These are phyloP conservation scores for Lasiodiplodia hormozganensis DNA, from an alignment of 2,329 filamentous ascomycete genomes.

Conservation along the genomic window DNA sequence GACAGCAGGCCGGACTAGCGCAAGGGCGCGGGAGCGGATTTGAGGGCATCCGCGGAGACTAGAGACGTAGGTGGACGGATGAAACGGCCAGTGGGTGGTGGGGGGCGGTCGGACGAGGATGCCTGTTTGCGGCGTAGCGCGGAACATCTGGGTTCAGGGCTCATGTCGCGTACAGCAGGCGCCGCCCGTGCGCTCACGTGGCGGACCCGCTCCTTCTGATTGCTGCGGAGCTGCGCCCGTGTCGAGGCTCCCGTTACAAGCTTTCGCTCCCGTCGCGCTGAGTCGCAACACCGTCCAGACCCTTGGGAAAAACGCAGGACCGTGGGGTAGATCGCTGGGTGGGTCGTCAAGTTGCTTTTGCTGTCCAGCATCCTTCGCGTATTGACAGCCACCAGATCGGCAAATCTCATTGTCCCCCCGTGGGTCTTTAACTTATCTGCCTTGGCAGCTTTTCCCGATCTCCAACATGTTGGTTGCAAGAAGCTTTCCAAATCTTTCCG, in stretches of 20 bases:
- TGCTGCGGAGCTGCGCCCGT: background rate
- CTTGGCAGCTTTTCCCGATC: background rate
- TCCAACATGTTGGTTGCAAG: background rate
- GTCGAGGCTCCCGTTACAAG: background rate
- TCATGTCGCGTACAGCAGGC: background rate
- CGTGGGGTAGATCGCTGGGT: background rate
- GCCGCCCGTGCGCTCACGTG: too few species aligned
- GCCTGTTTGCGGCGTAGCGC: background rate
- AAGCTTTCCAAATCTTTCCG: background rate
- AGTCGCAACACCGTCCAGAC: too few species aligned
- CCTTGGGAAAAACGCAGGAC: too few species aligned
- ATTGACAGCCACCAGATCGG: slow-evolving; percentile 9
- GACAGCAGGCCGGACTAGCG: background rate
- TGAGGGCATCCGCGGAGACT: background rate
- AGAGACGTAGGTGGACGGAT: background rate
- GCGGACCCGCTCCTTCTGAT: background rate
- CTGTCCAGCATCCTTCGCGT: slow-evolving; percentile 1
- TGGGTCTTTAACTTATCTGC: background rate
- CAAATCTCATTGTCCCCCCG: background rate
- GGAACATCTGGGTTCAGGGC: background rate
- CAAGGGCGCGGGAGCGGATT: slow-evolving; percentile 14
- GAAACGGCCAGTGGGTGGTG: slow-evolving; percentile 11
- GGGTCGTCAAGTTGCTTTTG: background rate
- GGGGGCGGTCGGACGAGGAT: background rate
- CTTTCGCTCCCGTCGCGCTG: background rate